Percentiles rank a stretch among this genome's conserved stretches.
These are phyloP conservation scores for Coccomyxa sp. DNA, from an alignment of 139 green algal genomes.

Conservation along the genomic window DNA sequence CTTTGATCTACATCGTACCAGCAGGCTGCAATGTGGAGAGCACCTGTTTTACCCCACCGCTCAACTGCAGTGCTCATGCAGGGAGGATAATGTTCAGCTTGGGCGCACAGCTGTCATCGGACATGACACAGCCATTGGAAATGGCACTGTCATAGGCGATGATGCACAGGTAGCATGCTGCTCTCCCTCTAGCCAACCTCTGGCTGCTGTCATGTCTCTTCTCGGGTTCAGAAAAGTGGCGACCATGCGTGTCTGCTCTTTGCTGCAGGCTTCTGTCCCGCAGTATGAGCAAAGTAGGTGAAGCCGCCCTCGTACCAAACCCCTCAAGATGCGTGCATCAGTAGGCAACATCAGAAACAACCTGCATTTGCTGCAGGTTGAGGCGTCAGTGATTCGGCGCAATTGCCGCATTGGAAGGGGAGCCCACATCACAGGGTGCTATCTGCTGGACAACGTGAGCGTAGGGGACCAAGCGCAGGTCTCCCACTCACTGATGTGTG, in stretches of 20 bases:
- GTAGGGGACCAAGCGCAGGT: not conserved
- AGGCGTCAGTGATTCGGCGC: slow-evolving; percentile 73
- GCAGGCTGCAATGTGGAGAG: too few relatives aligned
- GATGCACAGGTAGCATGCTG: slow-evolving; percentile 18
- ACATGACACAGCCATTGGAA: slow-evolving; percentile 64
- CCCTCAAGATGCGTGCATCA: too few relatives aligned
- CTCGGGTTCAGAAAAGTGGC: too few relatives aligned
- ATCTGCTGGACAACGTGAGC: slow-evolving; percentile 63
- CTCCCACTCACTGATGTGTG: slow-evolving; percentile 37
- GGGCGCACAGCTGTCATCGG: slow-evolving; percentile 46
- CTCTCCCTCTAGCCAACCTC: too few relatives aligned
- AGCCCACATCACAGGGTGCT: slow-evolving; percentile 58
- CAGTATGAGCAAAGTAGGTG: too few relatives aligned
- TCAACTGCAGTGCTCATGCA: not conserved
- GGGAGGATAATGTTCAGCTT: slow-evolving; percentile 46
- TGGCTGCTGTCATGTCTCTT: too few relatives aligned
- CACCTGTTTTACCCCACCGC: not conserved
- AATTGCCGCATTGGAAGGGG: slow-evolving; percentile 73
- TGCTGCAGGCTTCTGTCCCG: too few relatives aligned
- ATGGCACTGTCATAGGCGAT: slow-evolving; percentile 66
- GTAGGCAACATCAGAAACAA: too few relatives aligned
- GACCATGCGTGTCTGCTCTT: too few relatives aligned
- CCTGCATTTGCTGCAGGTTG: too few relatives aligned
- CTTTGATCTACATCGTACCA: not conserved
- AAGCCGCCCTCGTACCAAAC: too few relatives aligned